Evolutionary conservation across 2,329 filamentous ascomycete genomes (phyloP).

Genomic region (Curvularia hawaiiensis): DNA sequence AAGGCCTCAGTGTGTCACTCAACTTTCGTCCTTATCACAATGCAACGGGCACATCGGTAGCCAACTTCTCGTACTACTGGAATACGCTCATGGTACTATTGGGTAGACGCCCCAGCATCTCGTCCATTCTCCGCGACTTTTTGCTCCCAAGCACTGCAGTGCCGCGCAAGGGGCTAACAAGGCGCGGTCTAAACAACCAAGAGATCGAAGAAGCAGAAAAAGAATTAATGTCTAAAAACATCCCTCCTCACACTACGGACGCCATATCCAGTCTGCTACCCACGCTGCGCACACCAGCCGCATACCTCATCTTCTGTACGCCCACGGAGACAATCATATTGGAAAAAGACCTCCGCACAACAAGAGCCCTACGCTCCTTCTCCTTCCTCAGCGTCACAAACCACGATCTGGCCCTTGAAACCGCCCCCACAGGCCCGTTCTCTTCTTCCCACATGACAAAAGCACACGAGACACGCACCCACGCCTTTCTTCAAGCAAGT

Average conservation of each 20-base stretch:
- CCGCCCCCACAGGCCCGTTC: neutral
- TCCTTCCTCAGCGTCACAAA: conserved; percentile 64
- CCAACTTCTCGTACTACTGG: conserved; percentile 51
- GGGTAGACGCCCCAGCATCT: conserved; percentile 59
- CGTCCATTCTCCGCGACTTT: conserved; percentile 55
- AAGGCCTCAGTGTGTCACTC: conserved; percentile 54
- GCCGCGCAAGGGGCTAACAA: neutral
- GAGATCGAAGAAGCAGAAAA: neutral
- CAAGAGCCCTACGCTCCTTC: conserved; percentile 51
- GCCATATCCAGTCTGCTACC: conserved; percentile 45
- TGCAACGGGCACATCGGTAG: conserved; percentile 35
- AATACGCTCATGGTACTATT: conserved; percentile 61
- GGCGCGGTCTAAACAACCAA: neutral
- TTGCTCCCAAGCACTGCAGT: conserved; percentile 40
- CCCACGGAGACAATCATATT: conserved; percentile 55
- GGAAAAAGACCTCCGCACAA: conserved; percentile 61
- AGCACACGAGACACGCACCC: conserved; percentile 7
- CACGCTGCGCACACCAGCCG: conserved; percentile 55
- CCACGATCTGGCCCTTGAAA: conserved; percentile 51
- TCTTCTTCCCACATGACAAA: too few relatives aligned
- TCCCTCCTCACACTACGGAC: conserved; percentile 15
- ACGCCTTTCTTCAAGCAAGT: conserved; percentile 18
- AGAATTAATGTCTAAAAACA: neutral
- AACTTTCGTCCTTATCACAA: conserved; percentile 60
- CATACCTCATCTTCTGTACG: conserved; percentile 63